Percentiles rank a stretch among this genome's conserved stretches.
Conservation (phyloP, 139 green algal genomes). For the Ettlia oleoabundans region DNA sequence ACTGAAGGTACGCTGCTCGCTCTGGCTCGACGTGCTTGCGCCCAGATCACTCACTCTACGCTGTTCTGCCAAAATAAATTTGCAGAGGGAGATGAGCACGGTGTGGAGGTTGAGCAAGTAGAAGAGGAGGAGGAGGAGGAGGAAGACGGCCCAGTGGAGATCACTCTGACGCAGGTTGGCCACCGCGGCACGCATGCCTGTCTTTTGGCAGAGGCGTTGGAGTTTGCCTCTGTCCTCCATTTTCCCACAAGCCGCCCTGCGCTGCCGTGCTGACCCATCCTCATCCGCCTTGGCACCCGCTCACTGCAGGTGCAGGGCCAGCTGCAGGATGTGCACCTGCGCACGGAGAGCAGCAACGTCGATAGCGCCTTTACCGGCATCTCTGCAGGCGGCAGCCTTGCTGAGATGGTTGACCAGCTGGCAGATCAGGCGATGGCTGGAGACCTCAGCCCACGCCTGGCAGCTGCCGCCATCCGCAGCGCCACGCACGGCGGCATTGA, state of each 20-base stretch:
- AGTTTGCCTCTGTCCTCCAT: no score
- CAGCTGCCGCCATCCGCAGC: slow-evolving; percentile 29
- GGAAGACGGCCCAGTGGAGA: no score
- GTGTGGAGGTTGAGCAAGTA: no score
- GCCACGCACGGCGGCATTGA: not conserved
- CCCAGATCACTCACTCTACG: no score
- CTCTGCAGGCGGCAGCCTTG: slow-evolving; percentile 11
- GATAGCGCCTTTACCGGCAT: slow-evolving; percentile 18
- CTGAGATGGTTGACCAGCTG: slow-evolving; percentile 20
- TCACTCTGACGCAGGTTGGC: slow-evolving; percentile 1
- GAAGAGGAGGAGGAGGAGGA: slow-evolving; percentile 29
- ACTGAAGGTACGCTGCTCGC: not conserved
- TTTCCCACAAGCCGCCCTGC: no score
- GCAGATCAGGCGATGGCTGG: slow-evolving; percentile 12
- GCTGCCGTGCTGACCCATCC: no score
- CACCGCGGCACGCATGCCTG: no score
- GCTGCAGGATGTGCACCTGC: not conserved
- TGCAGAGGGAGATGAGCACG: slow-evolving; percentile 32
- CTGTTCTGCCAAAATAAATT: not conserved
- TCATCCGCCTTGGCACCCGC: no score
- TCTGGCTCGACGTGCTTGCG: not conserved
- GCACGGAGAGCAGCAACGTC: slow-evolving; percentile 1
- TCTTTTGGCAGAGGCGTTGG: no score
- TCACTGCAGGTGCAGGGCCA: slow-evolving; percentile 15
- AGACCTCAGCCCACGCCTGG: slow-evolving; percentile 17